Base-by-base conservation (phyloP, 306 rosid genomes). In the Neltuma alba region DNA sequence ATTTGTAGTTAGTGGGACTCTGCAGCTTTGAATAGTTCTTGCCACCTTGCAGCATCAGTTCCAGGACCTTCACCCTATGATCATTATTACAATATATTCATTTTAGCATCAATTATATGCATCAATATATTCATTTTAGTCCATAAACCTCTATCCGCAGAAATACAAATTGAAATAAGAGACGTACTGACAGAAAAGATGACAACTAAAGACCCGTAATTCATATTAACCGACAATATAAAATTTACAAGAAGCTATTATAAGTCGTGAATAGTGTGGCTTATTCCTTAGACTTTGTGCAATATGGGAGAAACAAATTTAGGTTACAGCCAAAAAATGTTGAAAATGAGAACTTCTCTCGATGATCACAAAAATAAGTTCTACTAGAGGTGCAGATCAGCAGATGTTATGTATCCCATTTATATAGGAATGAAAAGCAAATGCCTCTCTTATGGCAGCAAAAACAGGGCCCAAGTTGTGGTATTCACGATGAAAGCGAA, bases 51-150 rank as follows among this genome's bases (percentile, higher is more conserved):
- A 27, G 87, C 74, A 79, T 91, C 95, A 63, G 80, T 88, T 80
- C 89, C 97, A 21, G 99, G 99, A 18, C 99, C 99, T 73, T 91
- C 93, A 33, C 99, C 99, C 99, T 94, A 76, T 27, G 72, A 79
- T 45, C 25, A 76, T 27, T 58, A 54, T 21, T 21, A 16, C n/a
- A 54, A 52, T 7, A 54, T 54, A 21, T 50, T 25, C 87, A 79
- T 34, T 63, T 74, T 63, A 76, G 37, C 48, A 72, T 72, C 68
- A 61, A 64, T 63, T 82, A 75, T 75, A 63, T 18, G 75, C 54
- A n/a, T n/a, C n/a, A n/a, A n/a, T n/a, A n/a, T n/a, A n/a, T n/a
- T n/a, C n/a, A n/a, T n/a, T n/a, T n/a, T n/a, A n/a, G n/a, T n/a
- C 9, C 3, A 41, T 41, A 7, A 48, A 21, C 31, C 47, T 37